These are phyloP conservation scores for Flaveria brownii DNA, from an alignment of 129 eudicot genomes.

Conservation along the genomic window DNA sequence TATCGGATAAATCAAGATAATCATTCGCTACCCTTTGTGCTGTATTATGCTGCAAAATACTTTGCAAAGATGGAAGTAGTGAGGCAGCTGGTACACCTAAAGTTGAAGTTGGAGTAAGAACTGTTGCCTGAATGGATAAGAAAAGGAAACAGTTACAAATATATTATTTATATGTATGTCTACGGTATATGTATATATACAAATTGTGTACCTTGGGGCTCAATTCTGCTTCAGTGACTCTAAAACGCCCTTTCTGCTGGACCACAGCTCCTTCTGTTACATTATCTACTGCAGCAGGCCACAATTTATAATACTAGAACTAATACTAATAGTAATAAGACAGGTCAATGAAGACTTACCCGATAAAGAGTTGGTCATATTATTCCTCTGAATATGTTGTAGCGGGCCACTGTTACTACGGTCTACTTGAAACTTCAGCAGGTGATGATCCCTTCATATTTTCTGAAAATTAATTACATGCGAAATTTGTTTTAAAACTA, in stretches of 20 bases:
- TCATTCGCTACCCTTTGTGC: conserved; percentile 60
- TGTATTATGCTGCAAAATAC: conserved; percentile 70
- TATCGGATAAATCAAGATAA: conserved; percentile 12
- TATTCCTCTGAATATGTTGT: conserved; percentile 61
- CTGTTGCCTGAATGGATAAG: conserved; percentile 44
- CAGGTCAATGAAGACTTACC: conserved; percentile 40
- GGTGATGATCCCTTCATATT: conserved; percentile 60
- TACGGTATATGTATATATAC: neutral
- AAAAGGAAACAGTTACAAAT: conserved; percentile 34
- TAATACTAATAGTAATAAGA: neutral
- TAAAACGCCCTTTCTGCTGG: conserved; percentile 82
- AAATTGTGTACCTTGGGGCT: conserved; percentile 35
- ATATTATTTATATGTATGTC: conserved; percentile 1
- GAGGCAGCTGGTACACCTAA: conserved; percentile 52
- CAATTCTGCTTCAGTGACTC: conserved; percentile 73
- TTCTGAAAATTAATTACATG: conserved; percentile 20
- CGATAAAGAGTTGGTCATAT: conserved; percentile 37
- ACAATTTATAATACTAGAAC: neutral
- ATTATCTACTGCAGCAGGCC: conserved; percentile 58
- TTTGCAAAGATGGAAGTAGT: conserved; percentile 74
- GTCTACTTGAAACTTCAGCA: conserved; percentile 47
- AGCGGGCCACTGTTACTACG: conserved; percentile 80
- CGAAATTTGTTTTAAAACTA: neutral
- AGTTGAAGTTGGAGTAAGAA: conserved; percentile 36
- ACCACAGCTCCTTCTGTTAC: conserved; percentile 62